These are phyloP conservation scores for Panellus pusillus DNA, from an alignment of 768 basidiomycete species.

Conservation along the genomic window DNA sequence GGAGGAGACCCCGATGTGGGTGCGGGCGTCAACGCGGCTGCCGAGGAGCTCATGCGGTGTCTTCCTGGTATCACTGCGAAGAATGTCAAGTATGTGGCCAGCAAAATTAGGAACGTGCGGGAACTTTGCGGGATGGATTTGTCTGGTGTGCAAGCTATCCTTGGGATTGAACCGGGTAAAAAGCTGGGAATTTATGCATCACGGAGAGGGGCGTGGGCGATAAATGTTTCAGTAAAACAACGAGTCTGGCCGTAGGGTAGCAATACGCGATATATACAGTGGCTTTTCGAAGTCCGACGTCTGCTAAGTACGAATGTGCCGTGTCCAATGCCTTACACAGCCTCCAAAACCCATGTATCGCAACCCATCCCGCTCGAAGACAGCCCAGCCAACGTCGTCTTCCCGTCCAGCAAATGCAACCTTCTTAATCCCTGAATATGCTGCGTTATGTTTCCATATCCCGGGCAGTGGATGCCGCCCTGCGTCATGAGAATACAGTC, in stretches of 20 bases:
- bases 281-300: no score
- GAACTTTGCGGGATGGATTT: slow-evolving; percentile 69
- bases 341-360: slow-evolving; percentile 14
- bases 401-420: slow-evolving; percentile 12
- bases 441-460: not conserved
- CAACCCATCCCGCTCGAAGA: slow-evolving; percentile 1
- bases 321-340: no score
- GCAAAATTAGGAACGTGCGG: slow-evolving; percentile 72
- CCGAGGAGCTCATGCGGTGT: slow-evolving; percentile 79
- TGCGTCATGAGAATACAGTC: slow-evolving; percentile 3
- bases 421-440: slow-evolving; percentile 9
- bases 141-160: slow-evolving; percentile 63
- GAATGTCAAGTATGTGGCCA: slow-evolving; percentile 84
- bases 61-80: slow-evolving; percentile 85
- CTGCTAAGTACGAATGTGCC: no score
- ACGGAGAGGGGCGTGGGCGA: slow-evolving; percentile 39
- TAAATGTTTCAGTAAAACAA: not conserved
- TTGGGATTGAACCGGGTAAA: slow-evolving; percentile 82
- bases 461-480: not conserved
- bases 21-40: slow-evolving; percentile 67
- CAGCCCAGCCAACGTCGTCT: slow-evolving; percentile 16
- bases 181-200: slow-evolving; percentile 81
- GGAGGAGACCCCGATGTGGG: slow-evolving; percentile 71
- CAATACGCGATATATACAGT: not conserved
- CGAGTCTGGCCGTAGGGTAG: no score